Base-by-base conservation (phyloP, 352 stramenopile species). In the Globisporangium megalacanthum region DNA sequence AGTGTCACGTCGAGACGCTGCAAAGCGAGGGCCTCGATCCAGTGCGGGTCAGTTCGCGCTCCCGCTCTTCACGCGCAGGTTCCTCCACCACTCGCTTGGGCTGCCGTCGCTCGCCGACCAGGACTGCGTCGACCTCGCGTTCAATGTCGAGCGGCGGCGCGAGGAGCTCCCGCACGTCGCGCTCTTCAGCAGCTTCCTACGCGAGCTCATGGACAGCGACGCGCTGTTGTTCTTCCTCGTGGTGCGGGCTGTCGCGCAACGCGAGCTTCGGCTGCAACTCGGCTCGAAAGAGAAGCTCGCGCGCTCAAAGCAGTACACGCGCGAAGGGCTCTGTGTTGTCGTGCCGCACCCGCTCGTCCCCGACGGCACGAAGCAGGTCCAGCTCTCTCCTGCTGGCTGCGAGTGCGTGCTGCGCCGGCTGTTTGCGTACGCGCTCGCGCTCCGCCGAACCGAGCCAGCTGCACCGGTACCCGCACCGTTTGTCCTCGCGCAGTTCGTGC, bases 161-260 rank as follows among this genome's bases (percentile, higher is more conserved):
- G 72, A 86, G 9, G 50, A 58, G 6, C 86, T 86, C 29, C 70
- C 72, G 0, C 64, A 78, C 7, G 66, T 87, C 19, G 61, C 69
- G 8, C 36, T 82, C 31, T 94, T 94, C 44, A 67, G 68, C 4
- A 70, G 65, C 0, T 94, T 92, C 50, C 25, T 94, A 41, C 73
- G 81, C 1, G 83, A 94, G 50, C 62, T 94, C 9, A 71, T 79
- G 25, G 77, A 89, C 58, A 65, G 83, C 11, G 83, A 94, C 46
- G 61, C 66, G 9, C 60, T 89, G 9, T 50, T 89, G 2, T 89
- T 92, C 64, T 89, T 77, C 51, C 56, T 89, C 10, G 70, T 75
- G 20, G 55, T 87, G 6, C 76, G 81, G 1, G 46, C 58, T 11
- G 49, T 75, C 0, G 36, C 84, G 2, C 78, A 92, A 64, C 39